Evolutionary conservation across 257 asterid species (phyloP).

Genomic region (Leonotis leonurus): DNA sequence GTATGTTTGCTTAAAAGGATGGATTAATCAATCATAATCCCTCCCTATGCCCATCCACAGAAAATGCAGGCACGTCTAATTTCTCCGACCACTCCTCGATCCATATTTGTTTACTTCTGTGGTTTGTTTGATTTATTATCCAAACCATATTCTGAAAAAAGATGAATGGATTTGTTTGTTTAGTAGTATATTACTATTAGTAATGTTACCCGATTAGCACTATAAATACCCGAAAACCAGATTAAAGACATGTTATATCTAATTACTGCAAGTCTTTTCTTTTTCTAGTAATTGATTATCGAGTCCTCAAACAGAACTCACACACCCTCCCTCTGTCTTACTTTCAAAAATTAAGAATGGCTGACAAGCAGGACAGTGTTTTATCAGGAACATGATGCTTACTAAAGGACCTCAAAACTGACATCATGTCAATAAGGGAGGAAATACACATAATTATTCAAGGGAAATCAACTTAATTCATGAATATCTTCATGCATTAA

Average conservation of each 20-base stretch:
- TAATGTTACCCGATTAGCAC: neutral
- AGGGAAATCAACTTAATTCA: neutral
- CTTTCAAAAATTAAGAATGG: neutral
- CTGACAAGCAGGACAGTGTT: neutral
- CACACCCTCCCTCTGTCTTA: neutral
- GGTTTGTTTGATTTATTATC: conserved; percentile 82
- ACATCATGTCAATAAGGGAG: too few relatives aligned
- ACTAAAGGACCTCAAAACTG: neutral
- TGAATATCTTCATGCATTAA: neutral
- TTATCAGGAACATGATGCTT: neutral
- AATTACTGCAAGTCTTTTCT: neutral
- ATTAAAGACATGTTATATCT: neutral
- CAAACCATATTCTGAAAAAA: conserved; percentile 43
- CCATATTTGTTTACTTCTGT: conserved; percentile 88
- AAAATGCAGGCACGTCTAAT: conserved; percentile 85
- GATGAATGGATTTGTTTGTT: neutral
- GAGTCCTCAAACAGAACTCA: too few relatives aligned
- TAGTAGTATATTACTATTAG: neutral
- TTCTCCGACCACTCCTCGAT: conserved; percentile 79
- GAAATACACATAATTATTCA: too few relatives aligned
- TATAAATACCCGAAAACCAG: neutral
- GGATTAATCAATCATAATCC: conserved; percentile 71
- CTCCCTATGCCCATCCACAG: conserved; percentile 94
- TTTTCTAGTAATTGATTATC: neutral
- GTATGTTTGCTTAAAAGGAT: conserved; percentile 83